phyloP scores from a whole-genome alignment of 345 rosid species.

The Acer campestre region DNA sequence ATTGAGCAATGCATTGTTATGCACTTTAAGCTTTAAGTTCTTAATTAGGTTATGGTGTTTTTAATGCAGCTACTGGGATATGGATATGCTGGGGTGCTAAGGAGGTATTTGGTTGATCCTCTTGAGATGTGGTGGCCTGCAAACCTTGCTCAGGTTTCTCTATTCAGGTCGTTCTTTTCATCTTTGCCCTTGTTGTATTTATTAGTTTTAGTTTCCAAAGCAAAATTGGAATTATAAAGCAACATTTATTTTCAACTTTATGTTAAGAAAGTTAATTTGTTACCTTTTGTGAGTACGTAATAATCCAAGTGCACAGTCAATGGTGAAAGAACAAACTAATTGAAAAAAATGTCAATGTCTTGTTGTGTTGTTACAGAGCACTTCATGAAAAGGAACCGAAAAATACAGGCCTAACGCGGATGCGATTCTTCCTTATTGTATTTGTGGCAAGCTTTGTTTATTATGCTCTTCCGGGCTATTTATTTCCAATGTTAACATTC shows the following conservation, averaged over 20 bases:
- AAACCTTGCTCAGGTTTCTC: conserved; percentile 97
- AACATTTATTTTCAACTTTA: too few species aligned
- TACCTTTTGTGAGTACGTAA: not conserved
- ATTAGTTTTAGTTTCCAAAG: not conserved
- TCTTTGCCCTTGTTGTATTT: not conserved
- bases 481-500: conserved; percentile 85
- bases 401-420: conserved; percentile 61
- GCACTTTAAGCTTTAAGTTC: too few species aligned
- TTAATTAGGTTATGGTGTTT: not conserved
- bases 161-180: conserved; percentile 62
- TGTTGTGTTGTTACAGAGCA: conserved; percentile 55
- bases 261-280: not conserved
- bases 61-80: conserved; percentile 73
- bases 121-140: conserved; percentile 99
- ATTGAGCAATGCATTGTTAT: too few species aligned
- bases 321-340: not conserved
- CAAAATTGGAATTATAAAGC: too few species aligned
- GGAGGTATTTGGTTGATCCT: conserved; percentile 95
- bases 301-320: conserved; percentile 9
- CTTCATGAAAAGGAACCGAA: conserved; percentile 80
- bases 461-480: conserved; percentile 84
- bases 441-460: conserved; percentile 74
- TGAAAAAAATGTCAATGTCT: not conserved
- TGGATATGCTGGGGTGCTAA: conserved; percentile 98
- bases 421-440: conserved; percentile 73